These are phyloP conservation scores for Apiospora arundinis DNA, from an alignment of 2,329 filamentous ascomycete species.

Conservation along the genomic window DNA sequence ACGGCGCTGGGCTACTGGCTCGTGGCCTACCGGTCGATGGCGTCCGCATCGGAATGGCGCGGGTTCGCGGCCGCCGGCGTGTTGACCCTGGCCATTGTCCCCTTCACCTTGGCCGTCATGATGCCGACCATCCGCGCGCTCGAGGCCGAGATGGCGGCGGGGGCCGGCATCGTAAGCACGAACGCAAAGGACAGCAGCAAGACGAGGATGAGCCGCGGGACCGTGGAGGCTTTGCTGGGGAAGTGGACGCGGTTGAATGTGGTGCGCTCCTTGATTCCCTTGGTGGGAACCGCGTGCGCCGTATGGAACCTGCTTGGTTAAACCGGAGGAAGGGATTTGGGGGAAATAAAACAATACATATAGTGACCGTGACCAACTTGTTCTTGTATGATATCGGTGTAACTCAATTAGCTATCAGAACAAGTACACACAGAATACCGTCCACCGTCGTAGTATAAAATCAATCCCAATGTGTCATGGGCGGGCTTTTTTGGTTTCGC, in stretches of 20 bases:
- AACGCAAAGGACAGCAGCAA: not conserved
- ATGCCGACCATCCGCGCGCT: slow-evolving; percentile 44
- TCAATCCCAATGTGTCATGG: not conserved
- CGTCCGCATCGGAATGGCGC: slow-evolving; percentile 40
- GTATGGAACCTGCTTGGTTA: slow-evolving; percentile 12
- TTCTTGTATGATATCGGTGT: not conserved
- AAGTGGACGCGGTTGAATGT: slow-evolving; percentile 15
- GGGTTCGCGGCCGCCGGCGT: slow-evolving; percentile 41
- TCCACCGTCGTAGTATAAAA: slow-evolving; percentile 2
- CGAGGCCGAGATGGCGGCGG: slow-evolving; percentile 9
- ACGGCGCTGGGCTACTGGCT: slow-evolving; percentile 44
- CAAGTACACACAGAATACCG: not conserved
- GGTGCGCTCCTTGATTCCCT: not conserved
- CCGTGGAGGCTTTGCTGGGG: not conserved
- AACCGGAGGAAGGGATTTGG: not conserved
- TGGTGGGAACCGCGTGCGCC: not conserved
- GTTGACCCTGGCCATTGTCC: slow-evolving; percentile 46
- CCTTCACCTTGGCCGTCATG: slow-evolving; percentile 48
- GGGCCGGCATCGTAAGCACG: not conserved
- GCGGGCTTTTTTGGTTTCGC: slow-evolving; percentile 9
- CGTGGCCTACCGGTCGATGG: slow-evolving; percentile 41
- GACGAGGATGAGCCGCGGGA: not conserved
- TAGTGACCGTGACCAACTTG: not conserved
- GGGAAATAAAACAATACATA: not conserved
- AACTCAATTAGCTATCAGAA: not conserved